These are phyloP conservation scores for Arthroderma sp. DNA, from an alignment of 2,329 filamentous ascomycete genomes.

Conservation along the genomic window DNA sequence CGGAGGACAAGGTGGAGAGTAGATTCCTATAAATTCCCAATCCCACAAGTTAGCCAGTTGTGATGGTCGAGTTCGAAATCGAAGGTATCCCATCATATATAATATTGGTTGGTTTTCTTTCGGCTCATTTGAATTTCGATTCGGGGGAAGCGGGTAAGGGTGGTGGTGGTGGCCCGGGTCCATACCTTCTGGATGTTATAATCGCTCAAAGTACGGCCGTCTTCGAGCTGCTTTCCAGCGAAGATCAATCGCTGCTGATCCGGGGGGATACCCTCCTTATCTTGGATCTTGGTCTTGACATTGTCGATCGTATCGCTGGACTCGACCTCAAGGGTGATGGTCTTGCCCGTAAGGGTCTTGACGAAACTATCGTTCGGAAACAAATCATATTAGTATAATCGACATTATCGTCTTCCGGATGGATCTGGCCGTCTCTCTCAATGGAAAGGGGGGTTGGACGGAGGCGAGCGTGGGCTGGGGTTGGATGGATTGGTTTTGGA, in stretches of 20 bases:
- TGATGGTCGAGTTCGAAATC: too few relatives aligned
- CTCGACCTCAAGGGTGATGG: slow-evolving; percentile 56
- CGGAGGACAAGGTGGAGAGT: slow-evolving; percentile 52
- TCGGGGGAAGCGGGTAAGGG: too few relatives aligned
- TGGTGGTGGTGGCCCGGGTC: slow-evolving; percentile 25
- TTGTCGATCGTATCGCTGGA: slow-evolving; percentile 58
- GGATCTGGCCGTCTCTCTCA: neutral
- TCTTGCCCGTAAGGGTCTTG: slow-evolving; percentile 67
- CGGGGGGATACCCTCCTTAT: slow-evolving; percentile 66
- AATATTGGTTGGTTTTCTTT: too few relatives aligned
- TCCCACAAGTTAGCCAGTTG: slow-evolving; percentile 19
- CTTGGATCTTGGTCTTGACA: slow-evolving; percentile 61
- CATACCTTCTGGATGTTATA: slow-evolving; percentile 49
- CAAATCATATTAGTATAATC: slow-evolving; percentile 4
- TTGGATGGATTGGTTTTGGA: slow-evolving; percentile 17
- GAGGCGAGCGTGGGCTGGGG: slow-evolving; percentile 12
- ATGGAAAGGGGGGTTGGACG: neutral
- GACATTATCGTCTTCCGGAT: neutral
- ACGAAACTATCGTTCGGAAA: slow-evolving; percentile 41
- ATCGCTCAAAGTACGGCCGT: slow-evolving; percentile 38
- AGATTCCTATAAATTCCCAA: slow-evolving; percentile 40
- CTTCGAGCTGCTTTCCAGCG: slow-evolving; percentile 52
- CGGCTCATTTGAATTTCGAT: too few relatives aligned
- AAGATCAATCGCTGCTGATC: slow-evolving; percentile 61
- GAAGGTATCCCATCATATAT: too few relatives aligned